These are phyloP conservation scores for Microthyrium microscopicum DNA, from an alignment of 2,329 filamentous ascomycete species.

Conservation along the genomic window DNA sequence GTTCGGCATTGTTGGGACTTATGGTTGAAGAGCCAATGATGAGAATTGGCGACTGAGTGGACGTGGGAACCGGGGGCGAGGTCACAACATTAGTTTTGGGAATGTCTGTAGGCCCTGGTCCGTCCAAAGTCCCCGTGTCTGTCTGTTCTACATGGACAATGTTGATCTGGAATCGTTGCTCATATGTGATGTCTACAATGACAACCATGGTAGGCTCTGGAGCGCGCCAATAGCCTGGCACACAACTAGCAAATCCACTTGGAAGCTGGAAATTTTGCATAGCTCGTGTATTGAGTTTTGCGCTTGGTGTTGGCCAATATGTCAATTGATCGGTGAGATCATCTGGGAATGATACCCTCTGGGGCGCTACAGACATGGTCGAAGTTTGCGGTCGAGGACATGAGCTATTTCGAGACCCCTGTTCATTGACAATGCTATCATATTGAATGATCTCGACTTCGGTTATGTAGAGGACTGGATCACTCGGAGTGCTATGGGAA, in stretches of 20 bases:
- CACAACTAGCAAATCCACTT: slow-evolving; percentile 4
- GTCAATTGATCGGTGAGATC: background rate
- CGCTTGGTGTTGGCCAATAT: slow-evolving; percentile 3
- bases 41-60: slow-evolving; percentile 8
- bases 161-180: slow-evolving; percentile 6
- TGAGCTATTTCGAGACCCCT: background rate
- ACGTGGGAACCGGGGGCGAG: slow-evolving; percentile 12
- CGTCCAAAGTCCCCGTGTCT: slow-evolving; percentile 5
- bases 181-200: slow-evolving; percentile 6
- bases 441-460: too few relatives aligned
- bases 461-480: too few relatives aligned
- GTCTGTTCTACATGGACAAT: slow-evolving; percentile 6
- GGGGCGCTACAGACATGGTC: slow-evolving; percentile 6
- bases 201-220: slow-evolving; percentile 5
- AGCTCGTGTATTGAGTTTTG: background rate
- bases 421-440: too few relatives aligned
- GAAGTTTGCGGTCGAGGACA: slow-evolving; percentile 3
- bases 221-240: slow-evolving; percentile 2
- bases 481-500: too few relatives aligned
- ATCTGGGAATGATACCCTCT: background rate
- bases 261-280: slow-evolving; percentile 1
- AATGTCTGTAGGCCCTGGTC: background rate
- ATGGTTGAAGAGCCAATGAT: slow-evolving; percentile 16
- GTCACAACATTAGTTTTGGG: slow-evolving; percentile 2
- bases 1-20: slow-evolving; percentile 2